phyloP scores from a whole-genome alignment of 2,329 filamentous ascomycete genomes.

The Pseudocercospora cruenta region DNA sequence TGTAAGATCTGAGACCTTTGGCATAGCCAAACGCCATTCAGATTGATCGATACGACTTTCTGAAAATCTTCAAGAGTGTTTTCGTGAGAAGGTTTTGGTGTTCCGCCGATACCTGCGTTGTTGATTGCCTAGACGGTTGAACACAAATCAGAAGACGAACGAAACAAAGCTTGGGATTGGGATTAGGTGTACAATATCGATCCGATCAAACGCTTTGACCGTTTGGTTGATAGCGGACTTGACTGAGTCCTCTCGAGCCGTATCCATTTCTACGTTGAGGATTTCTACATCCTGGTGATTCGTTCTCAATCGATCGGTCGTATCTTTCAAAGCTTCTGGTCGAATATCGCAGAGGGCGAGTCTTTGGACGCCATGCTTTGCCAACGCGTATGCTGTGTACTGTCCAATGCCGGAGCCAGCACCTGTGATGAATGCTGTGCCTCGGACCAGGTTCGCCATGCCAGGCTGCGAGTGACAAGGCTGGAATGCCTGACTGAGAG shows the following conservation, averaged over 20 bases:
- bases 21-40: slow-evolving; percentile 62
- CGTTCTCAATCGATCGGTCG: slow-evolving; percentile 8
- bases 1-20: slow-evolving; percentile 57
- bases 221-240: slow-evolving; percentile 45
- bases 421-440: slow-evolving; percentile 28
- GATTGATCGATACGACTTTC: slow-evolving; percentile 56
- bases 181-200: slow-evolving; percentile 53
- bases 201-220: slow-evolving; percentile 52
- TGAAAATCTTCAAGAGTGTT: slow-evolving; percentile 54
- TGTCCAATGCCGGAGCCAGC: slow-evolving; percentile 29
- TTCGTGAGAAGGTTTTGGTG: slow-evolving; percentile 48
- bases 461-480: slow-evolving; percentile 1
- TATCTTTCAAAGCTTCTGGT: slow-evolving; percentile 17
- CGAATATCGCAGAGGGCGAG: slow-evolving; percentile 27
- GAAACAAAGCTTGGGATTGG: not conserved
- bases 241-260: slow-evolving; percentile 25
- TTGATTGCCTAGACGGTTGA: slow-evolving; percentile 53
- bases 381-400: slow-evolving; percentile 26
- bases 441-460: not conserved
- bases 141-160: not conserved
- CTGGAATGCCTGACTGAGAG: not conserved
- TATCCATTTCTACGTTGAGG: slow-evolving; percentile 24
- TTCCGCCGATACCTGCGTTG: slow-evolving; percentile 63
- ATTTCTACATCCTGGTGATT: slow-evolving; percentile 14
- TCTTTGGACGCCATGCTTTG: slow-evolving; percentile 23